Conservation (phyloP, 169 alveolate species). For the Eimeria maxima region DNA sequence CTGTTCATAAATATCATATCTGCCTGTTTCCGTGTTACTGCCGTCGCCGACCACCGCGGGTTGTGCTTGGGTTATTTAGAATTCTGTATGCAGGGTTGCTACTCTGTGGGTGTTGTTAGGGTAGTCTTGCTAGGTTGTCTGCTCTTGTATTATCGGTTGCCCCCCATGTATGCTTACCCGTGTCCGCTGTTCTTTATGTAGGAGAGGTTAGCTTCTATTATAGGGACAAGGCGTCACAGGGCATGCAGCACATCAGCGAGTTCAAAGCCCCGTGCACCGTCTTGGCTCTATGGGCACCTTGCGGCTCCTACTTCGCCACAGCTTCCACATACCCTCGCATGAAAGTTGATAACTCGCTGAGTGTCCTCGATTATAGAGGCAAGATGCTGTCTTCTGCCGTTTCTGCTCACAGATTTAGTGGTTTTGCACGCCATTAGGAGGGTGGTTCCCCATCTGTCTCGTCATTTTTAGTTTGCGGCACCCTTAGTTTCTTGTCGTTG, state of each 20-base stretch:
- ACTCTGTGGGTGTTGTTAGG: too few species aligned
- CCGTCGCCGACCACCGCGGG: too few species aligned
- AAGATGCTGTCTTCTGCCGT: neutral
- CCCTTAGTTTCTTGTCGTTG: neutral
- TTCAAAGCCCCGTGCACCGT: constrained; percentile 78
- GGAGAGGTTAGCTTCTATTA: constrained; percentile 73
- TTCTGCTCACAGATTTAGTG: neutral
- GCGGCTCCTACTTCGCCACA: constrained; percentile 69
- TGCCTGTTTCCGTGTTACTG: neutral
- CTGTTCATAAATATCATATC: neutral
- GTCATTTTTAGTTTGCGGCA: neutral
- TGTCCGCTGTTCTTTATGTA: constrained; percentile 36
- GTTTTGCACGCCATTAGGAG: neutral
- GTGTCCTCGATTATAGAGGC: constrained; percentile 71
- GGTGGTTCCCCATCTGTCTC: neutral
- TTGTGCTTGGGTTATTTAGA: too few species aligned
- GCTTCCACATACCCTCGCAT: constrained; percentile 80
- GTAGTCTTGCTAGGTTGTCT: neutral
- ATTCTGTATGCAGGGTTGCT: too few species aligned
- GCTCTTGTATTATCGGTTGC: neutral
- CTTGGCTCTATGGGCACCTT: constrained; percentile 78
- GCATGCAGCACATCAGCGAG: constrained; percentile 63
- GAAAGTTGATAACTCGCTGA: constrained; percentile 77
- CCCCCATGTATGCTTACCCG: too few species aligned
- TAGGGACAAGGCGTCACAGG: constrained; percentile 63